phyloP scores from a whole-genome alignment of 148 eudicot genomes.

The Vaccinium myrtillus region DNA sequence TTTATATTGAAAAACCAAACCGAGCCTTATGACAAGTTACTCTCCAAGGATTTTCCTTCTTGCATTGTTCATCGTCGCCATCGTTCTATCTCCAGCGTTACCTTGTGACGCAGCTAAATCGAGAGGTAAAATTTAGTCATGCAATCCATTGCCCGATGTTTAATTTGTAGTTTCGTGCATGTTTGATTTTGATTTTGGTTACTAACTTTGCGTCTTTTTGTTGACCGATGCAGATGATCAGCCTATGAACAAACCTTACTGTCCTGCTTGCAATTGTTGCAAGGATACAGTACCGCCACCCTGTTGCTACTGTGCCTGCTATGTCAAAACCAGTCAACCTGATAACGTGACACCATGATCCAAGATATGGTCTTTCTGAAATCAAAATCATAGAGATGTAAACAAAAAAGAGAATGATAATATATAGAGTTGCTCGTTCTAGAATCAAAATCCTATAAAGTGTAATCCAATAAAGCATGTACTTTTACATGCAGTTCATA shows the following conservation, averaged over 20 bases:
- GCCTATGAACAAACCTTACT: slow-evolving; percentile 16
- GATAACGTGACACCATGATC: neutral
- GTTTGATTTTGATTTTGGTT: neutral
- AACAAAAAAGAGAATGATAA: neutral
- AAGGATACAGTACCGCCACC: slow-evolving; percentile 11
- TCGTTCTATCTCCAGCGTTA: neutral
- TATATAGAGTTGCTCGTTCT: neutral
- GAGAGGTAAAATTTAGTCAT: neutral
- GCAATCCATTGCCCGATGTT: neutral
- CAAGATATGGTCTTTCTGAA: neutral
- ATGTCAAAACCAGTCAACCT: neutral
- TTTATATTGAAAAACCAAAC: neutral
- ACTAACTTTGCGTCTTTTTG: neutral
- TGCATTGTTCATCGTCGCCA: neutral
- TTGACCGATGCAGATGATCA: neutral
- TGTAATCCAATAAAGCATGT: neutral
- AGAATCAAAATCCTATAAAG: no score
- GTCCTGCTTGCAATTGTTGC: slow-evolving; percentile 32
- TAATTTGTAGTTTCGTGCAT: neutral
- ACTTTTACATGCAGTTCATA: neutral
- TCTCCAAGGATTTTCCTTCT: neutral
- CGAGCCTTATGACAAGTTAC: slow-evolving; percentile 5
- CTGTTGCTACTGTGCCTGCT: slow-evolving; percentile 6
- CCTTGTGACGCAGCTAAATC: neutral
- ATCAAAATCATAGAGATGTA: neutral